Conservation (phyloP, 129 eudicot genomes). For the Erigeron canadensis region DNA sequence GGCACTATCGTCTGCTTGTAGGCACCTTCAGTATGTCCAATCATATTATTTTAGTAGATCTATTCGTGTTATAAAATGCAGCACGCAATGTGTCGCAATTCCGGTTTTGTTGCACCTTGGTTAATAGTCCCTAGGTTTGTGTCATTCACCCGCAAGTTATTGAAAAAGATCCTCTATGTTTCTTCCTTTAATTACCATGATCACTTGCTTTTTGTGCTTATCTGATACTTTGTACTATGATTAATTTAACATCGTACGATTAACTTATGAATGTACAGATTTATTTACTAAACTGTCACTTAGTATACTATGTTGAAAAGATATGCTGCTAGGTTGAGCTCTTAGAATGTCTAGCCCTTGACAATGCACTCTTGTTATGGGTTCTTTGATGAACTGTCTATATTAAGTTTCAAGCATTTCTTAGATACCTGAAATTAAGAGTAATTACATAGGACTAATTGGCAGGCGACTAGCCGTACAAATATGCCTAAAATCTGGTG, state of each 20-base stretch:
- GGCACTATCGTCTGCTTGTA: neutral
- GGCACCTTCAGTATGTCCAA: neutral
- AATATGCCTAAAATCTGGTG: too few relatives aligned
- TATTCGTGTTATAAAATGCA: neutral
- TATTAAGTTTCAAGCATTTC: too few relatives aligned
- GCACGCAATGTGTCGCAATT: too few relatives aligned
- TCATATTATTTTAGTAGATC: neutral
- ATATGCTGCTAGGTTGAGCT: too few relatives aligned
- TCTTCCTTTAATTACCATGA: neutral
- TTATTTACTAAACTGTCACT: slow-evolving; percentile 9
- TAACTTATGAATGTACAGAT: neutral
- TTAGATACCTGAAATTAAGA: too few relatives aligned
- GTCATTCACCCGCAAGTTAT: neutral
- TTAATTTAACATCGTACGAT: neutral
- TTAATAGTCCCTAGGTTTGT: neutral
- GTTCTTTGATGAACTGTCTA: too few relatives aligned
- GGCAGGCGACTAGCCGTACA: too few relatives aligned
- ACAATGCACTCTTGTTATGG: too few relatives aligned
- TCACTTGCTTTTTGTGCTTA: neutral
- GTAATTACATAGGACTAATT: too few relatives aligned
- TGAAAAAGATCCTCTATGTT: slow-evolving; percentile 4
- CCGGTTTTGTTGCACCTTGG: too few relatives aligned
- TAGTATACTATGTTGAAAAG: neutral
- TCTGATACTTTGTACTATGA: slow-evolving; percentile 3
- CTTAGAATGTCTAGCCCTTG: too few relatives aligned